These are phyloP conservation scores for Hericium coralloides DNA, from an alignment of 768 basidiomycete species.

Conservation along the genomic window DNA sequence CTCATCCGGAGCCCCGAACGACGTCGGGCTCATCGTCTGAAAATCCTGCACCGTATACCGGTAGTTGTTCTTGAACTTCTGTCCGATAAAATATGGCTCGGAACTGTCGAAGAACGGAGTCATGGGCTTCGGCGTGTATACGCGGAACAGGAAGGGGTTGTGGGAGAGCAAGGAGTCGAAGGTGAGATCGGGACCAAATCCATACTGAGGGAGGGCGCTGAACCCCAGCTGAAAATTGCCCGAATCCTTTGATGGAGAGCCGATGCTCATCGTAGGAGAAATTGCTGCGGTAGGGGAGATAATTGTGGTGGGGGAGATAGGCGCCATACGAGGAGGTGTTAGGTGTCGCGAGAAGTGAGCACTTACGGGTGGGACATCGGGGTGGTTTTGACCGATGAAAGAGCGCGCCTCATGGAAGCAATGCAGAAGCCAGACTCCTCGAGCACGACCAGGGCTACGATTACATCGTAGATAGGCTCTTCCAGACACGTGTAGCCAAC, in stretches of 20 bases:
- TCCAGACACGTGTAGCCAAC: not conserved
- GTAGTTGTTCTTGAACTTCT: constrained; percentile 40
- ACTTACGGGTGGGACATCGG: not conserved
- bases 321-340: not conserved
- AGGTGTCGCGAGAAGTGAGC: not conserved
- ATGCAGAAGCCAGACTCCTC: not conserved
- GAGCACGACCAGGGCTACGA: not conserved
- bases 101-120: constrained; percentile 42
- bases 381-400: not conserved
- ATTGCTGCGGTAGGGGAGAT: not conserved
- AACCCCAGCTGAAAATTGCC: constrained; percentile 15
- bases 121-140: constrained; percentile 63
- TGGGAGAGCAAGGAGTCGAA: constrained; percentile 52
- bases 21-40: constrained; percentile 11
- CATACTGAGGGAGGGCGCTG: constrained; percentile 55
- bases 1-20: constrained; percentile 11
- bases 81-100: constrained; percentile 63
- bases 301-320: not conserved
- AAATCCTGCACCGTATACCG: constrained; percentile 19
- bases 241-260: constrained; percentile 10
- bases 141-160: constrained; percentile 73
- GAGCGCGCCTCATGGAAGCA: not conserved
- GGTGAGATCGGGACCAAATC: constrained; percentile 54
- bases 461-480: not conserved
- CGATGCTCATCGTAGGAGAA: not conserved